Conservation (phyloP, 495 filamentous ascomycete genomes). For the Neurospora tetrasperma region DNA sequence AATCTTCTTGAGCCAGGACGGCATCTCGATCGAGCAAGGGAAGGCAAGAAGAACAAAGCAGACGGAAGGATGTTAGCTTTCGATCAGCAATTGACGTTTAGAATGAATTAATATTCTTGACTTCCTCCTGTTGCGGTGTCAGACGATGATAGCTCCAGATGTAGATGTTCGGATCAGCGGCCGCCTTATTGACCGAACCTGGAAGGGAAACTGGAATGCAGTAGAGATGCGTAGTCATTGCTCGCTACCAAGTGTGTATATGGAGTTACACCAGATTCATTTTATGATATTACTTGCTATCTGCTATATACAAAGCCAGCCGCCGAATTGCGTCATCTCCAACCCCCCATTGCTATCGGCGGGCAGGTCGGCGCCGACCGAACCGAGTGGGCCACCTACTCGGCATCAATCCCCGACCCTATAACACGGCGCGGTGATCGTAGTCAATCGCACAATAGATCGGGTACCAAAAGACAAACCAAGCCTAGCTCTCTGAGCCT, state of each 20-base stretch:
- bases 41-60: not conserved
- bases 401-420: not conserved
- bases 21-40: not conserved
- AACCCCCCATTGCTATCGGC: not conserved
- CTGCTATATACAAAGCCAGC: not conserved
- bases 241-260: not conserved
- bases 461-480: too few relatives aligned
- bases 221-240: not conserved
- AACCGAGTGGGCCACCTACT: constrained; percentile 2
- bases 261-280: not conserved
- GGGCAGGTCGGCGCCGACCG: not conserved
- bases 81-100: not conserved
- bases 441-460: not conserved
- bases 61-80: not conserved
- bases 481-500: not conserved
- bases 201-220: not conserved
- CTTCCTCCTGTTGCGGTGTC: not conserved
- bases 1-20: not conserved
- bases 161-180: not conserved
- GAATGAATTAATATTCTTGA: not conserved
- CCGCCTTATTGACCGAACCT: not conserved
- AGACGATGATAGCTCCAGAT: not conserved
- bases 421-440: not conserved
- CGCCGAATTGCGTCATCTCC: constrained; percentile 18
- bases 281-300: not conserved